phyloP scores from a whole-genome alignment of 257 asterid species.

The Plantago elongata region DNA sequence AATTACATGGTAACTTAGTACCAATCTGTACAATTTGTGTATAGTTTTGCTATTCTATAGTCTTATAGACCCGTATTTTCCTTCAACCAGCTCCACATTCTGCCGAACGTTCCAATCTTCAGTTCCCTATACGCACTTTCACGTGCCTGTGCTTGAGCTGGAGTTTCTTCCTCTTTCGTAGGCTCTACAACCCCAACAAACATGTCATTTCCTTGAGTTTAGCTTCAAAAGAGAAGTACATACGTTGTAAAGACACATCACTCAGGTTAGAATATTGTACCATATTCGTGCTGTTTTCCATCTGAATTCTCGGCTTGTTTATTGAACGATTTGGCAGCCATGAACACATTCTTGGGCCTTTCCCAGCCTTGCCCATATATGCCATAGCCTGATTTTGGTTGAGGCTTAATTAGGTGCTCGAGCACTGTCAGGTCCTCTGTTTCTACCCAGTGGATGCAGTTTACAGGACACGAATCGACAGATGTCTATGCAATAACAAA shows the following conservation, averaged over 20 bases:
- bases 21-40: background rate
- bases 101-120: conserved; percentile 23
- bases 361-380: conserved; percentile 71
- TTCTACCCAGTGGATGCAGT: conserved; percentile 63
- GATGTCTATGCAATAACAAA: conserved; percentile 32
- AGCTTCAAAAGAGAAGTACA: background rate
- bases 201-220: conserved; percentile 9
- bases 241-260: background rate
- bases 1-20: too few relatives aligned
- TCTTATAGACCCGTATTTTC: conserved; percentile 19
- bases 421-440: conserved; percentile 41
- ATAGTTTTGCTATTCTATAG: too few relatives aligned
- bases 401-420: conserved; percentile 48
- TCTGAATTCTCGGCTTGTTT: conserved; percentile 23
- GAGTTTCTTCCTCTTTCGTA: conserved; percentile 32
- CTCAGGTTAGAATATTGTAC: conserved; percentile 12
- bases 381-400: conserved; percentile 46
- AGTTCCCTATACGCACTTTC: conserved; percentile 33
- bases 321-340: conserved; percentile 54
- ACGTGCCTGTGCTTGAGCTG: conserved; percentile 43
- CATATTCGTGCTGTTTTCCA: conserved; percentile 25
- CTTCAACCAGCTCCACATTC: conserved; percentile 41
- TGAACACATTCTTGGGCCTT: conserved; percentile 49
- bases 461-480: conserved; percentile 57
- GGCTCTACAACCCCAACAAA: conserved; percentile 21